Evolutionary conservation across 106 monocot species (phyloP), one percentile per base, ranked within the genome.

Genomic region (Allium cepa): DNA sequence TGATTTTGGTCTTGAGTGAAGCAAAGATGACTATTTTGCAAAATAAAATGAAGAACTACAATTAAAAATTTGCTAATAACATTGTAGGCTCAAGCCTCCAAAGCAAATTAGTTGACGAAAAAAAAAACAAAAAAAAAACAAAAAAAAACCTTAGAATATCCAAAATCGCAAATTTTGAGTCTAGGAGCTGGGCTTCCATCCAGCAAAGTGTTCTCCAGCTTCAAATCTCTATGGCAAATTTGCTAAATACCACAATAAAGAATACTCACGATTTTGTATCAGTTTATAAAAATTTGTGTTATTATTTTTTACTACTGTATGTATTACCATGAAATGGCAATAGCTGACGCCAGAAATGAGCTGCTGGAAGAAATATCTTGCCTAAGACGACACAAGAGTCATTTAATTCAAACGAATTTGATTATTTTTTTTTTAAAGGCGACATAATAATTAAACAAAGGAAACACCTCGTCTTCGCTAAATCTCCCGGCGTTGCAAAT

Each of bases 331-430:
- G 74, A 67, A 75, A 73, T 95, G 95, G 83, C 88, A 95, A 70
- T 84, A 95, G 81, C 91, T 95, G 58, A 95, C 91, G 0, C 91
- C 94, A 16, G 75, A 91, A 66, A 95, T 88, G 26, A 95, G 95
- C 73, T 95, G 95, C 80, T 95, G 95, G 74, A 95, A 95, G 80
- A 95, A 95, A 79, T 95, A 95, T 50, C 95, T 83, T 51, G 95
- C 95, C 95, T 96, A 74, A 17, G 66, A 73, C 66, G 17, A 69
- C 0, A n/a, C 61, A 72, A 47, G 80, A 72, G 27, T 36, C 12
- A 15, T 16, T 72, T 17, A 49, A 68, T 9, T 36, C 6, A 9
- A 27, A 62, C 18, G 71, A 57, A 17, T 22, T 26, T 9, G 49
- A 16, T 7, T 59, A 16, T 64, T n/a, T 26, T 58, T 28, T 16